Conservation (phyloP, 148 eudicot species). For the Camellia granthamiana region DNA sequence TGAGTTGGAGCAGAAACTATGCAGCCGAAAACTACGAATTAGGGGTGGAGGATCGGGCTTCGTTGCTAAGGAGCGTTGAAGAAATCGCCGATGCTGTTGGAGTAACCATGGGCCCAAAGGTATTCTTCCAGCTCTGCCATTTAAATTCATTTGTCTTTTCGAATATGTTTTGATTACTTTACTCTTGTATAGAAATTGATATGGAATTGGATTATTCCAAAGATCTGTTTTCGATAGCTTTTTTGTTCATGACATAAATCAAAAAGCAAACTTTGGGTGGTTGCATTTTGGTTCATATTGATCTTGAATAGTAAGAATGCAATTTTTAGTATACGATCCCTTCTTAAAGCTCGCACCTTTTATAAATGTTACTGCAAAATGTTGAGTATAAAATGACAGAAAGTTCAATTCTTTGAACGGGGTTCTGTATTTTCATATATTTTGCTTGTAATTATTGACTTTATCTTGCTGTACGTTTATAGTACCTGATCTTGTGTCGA, state of each 20-base stretch:
- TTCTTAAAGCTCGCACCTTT: neutral
- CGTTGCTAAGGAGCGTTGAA: conserved; percentile 86
- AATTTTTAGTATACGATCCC: neutral
- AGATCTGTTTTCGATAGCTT: no score
- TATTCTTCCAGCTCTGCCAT: neutral
- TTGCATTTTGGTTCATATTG: neutral
- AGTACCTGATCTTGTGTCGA: neutral
- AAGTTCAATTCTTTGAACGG: neutral
- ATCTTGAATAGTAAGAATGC: neutral
- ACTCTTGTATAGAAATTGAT: neutral
- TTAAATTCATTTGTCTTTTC: neutral
- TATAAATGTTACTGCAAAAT: neutral
- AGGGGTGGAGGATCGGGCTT: conserved; percentile 81
- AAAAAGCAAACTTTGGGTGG: neutral
- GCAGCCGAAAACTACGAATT: conserved; percentile 88
- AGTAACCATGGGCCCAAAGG: conserved; percentile 99
- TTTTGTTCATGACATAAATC: no score
- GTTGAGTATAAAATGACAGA: neutral
- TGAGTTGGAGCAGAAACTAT: conserved; percentile 77
- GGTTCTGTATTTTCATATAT: neutral
- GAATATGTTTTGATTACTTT: neutral
- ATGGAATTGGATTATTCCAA: no score
- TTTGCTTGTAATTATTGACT: neutral
- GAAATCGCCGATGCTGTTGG: conserved; percentile 92
- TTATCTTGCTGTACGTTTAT: no score